These are phyloP conservation scores for Xylaria curta DNA, from an alignment of 495 filamentous ascomycete species.

Conservation along the genomic window DNA sequence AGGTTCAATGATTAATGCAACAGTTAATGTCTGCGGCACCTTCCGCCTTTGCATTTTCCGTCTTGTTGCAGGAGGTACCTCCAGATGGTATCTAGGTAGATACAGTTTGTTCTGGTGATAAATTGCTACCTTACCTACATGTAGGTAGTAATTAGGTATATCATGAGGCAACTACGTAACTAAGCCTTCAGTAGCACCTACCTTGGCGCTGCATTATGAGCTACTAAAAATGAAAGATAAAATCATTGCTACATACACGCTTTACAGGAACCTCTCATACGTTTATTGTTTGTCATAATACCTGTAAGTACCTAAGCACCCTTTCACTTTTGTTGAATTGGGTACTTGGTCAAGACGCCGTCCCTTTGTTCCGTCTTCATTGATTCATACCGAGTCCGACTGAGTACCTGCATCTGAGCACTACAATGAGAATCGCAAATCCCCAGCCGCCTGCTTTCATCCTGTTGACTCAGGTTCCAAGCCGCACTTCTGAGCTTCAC, in stretches of 20 bases:
- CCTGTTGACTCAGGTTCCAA: neutral
- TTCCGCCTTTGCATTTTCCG: neutral
- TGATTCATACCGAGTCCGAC: neutral
- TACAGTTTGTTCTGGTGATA: neutral
- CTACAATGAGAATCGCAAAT: neutral
- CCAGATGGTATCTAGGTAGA: neutral
- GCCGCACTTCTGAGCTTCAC: neutral
- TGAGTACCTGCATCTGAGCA: neutral
- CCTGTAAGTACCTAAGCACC: neutral
- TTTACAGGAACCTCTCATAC: neutral
- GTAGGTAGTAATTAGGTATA: no score
- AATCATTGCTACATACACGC: neutral
- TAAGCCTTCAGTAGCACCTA: no score
- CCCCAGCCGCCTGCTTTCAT: neutral
- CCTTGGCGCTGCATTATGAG: neutral
- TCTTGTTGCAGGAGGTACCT: neutral
- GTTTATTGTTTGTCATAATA: neutral
- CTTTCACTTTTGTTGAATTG: neutral
- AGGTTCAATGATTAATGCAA: neutral
- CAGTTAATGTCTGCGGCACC: neutral
- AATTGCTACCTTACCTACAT: no score
- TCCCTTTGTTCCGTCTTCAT: constrained; percentile 8
- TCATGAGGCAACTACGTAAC: no score
- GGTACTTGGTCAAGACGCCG: neutral
- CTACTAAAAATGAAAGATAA: neutral